Conservation (phyloP, 2,329 filamentous ascomycete species). For the Scytalidium sp. region DNA sequence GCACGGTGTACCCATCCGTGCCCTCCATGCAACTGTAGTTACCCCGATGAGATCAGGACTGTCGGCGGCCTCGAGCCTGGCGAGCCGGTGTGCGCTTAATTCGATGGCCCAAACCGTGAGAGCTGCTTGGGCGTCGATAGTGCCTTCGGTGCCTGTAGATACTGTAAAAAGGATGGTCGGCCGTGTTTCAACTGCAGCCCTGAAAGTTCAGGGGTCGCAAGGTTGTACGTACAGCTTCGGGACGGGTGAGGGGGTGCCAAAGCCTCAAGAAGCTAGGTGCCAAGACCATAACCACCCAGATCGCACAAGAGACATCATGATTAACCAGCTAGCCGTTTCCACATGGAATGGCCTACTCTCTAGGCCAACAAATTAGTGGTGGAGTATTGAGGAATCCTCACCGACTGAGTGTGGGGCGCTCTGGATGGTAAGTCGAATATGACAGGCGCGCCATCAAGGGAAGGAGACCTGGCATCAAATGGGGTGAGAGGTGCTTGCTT, state of each 20-base stretch:
- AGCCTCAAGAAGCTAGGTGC: neutral
- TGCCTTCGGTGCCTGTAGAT: too few relatives aligned
- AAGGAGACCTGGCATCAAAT: neutral
- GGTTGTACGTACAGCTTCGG: neutral
- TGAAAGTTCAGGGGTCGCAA: neutral
- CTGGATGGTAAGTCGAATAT: neutral
- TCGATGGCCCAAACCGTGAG: too few relatives aligned
- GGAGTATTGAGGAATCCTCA: neutral
- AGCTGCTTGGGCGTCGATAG: too few relatives aligned
- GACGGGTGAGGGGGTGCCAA: neutral
- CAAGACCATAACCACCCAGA: neutral
- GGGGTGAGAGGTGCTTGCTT: neutral
- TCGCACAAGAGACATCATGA: neutral
- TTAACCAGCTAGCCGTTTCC: too few relatives aligned
- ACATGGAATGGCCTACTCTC: neutral
- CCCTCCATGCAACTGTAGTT: too few relatives aligned
- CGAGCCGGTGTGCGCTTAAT: neutral
- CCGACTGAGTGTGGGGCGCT: neutral
- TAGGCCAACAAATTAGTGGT: neutral
- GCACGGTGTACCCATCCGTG: too few relatives aligned
- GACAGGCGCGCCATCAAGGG: neutral
- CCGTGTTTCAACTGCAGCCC: neutral
- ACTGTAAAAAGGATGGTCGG: neutral
- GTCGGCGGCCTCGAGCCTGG: neutral
- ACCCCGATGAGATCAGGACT: neutral